A percentile compares a stretch with the other conserved stretches of the same genome.
Conservation (phyloP, 2,329 filamentous ascomycete genomes). For the Neonectria punicea region DNA sequence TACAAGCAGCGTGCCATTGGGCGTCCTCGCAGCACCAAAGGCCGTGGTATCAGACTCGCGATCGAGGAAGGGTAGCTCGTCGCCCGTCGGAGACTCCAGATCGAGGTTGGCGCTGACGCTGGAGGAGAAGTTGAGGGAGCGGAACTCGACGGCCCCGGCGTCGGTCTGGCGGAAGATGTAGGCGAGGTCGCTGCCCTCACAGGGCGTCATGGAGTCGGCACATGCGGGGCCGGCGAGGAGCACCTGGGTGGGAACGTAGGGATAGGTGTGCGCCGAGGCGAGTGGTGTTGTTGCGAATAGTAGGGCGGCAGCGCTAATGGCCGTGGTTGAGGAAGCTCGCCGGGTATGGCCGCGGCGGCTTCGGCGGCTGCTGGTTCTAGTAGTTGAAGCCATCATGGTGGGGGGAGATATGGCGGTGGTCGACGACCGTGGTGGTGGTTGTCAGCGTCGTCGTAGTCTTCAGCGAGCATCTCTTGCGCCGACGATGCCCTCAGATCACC, state of each 20-base stretch:
- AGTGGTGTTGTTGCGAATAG: conserved; percentile 24
- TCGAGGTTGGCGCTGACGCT: conserved; percentile 60
- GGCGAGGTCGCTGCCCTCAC: conserved; percentile 59
- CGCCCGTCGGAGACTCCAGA: conserved; percentile 62
- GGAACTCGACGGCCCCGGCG: conserved; percentile 60
- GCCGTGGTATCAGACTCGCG: conserved; percentile 59
- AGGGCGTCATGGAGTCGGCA: conserved; percentile 53
- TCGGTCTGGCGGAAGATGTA: conserved; percentile 76
- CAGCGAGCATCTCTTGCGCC: conserved; percentile 22
- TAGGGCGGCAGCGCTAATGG: conserved; percentile 18
- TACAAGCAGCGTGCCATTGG: conserved; percentile 76
- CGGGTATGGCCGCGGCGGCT: conserved; percentile 16
- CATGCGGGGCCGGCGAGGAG: conserved; percentile 62
- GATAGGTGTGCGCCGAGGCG: conserved; percentile 62
- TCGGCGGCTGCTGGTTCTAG: conserved; percentile 7
- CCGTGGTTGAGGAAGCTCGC: conserved; percentile 19
- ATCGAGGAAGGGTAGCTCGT: conserved; percentile 71
- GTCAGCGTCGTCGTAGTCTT: conserved; percentile 15
- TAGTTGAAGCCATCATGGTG: conserved; percentile 10
- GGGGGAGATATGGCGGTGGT: not conserved
- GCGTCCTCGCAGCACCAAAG: conserved; percentile 75
- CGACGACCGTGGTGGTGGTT: not conserved
- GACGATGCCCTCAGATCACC: conserved; percentile 26
- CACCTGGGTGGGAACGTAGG: conserved; percentile 82
- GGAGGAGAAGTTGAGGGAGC: conserved; percentile 73